Conservation (phyloP, 345 rosid species). For the Psidium guajava region DNA sequence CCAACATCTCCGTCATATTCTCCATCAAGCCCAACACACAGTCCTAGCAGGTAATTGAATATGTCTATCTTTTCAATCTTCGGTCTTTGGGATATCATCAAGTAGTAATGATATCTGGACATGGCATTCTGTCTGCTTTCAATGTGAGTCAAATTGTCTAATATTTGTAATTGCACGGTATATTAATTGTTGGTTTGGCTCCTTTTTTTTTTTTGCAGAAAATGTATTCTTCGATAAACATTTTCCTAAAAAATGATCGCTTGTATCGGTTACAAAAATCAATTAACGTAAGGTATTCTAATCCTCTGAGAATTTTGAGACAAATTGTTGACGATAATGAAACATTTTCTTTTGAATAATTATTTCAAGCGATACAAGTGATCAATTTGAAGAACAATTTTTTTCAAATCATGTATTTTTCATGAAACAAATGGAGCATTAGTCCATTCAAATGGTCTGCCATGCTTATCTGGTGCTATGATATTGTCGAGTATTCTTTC, state of each 20-base stretch:
- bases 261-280: too few species aligned
- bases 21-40: conserved; percentile 82
- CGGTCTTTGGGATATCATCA: neutral
- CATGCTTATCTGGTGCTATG: conserved; percentile 2
- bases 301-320: too few species aligned
- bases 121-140: neutral
- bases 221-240: too few species aligned
- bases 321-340: too few species aligned
- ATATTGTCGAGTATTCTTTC: neutral
- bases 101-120: neutral
- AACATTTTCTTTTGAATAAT: conserved; percentile 1
- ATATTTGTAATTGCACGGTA: neutral
- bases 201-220: too few species aligned
- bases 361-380: conserved; percentile 40
- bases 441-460: neutral
- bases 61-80: neutral
- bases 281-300: too few species aligned
- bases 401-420: too few species aligned
- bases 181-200: neutral
- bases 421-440: conserved; percentile 6
- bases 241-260: too few species aligned
- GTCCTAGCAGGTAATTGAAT: conserved; percentile 95
- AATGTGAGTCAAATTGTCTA: neutral
- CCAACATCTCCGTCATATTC: conserved; percentile 94
- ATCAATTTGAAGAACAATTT: too few species aligned